A percentile compares a stretch with the other conserved stretches of the same genome.
These are phyloP conservation scores for Nemania serpens DNA, from an alignment of 2,329 filamentous ascomycete species.

Conservation along the genomic window DNA sequence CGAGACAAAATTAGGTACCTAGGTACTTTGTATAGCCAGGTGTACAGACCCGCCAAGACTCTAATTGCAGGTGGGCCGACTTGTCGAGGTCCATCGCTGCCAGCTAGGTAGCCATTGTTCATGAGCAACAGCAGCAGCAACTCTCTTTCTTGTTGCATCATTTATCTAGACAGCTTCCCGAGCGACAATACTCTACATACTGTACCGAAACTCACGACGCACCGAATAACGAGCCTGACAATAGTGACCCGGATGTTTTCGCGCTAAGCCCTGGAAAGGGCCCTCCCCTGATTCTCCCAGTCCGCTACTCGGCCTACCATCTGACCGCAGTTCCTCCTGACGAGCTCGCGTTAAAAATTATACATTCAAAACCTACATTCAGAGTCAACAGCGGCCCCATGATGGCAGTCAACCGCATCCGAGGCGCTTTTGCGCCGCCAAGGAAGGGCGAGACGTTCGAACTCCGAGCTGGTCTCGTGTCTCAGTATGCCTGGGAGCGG, in stretches of 20 bases:
- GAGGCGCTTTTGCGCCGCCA: constrained; percentile 89
- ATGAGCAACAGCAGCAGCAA: not conserved
- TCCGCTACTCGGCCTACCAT: constrained; percentile 17
- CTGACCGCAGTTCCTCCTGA: constrained; percentile 6
- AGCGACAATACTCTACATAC: not conserved
- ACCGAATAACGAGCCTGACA: not conserved
- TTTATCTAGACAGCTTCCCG: not conserved
- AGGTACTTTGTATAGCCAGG: no score
- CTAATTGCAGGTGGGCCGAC: not conserved
- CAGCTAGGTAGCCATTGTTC: no score
- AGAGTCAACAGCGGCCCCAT: constrained; percentile 36
- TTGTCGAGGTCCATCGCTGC: not conserved
- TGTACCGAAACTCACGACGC: not conserved
- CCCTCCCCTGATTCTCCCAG: constrained; percentile 25
- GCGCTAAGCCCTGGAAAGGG: constrained; percentile 38
- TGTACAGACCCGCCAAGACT: not conserved
- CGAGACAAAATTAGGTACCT: no score
- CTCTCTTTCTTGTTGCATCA: constrained; percentile 3
- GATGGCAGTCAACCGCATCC: constrained; percentile 97
- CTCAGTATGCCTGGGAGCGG: constrained; percentile 98
- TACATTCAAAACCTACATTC: not conserved
- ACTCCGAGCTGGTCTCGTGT: constrained; percentile 90
- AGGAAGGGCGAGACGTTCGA: constrained; percentile 98
- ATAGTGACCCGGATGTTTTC: constrained; percentile 28
- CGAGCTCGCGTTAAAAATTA: not conserved